Evolutionary conservation across 1,284 basidiomycete genomes (phyloP), one percentile per base, ranked within the genome.

Genomic region (Cryptococcus sp.): DNA sequence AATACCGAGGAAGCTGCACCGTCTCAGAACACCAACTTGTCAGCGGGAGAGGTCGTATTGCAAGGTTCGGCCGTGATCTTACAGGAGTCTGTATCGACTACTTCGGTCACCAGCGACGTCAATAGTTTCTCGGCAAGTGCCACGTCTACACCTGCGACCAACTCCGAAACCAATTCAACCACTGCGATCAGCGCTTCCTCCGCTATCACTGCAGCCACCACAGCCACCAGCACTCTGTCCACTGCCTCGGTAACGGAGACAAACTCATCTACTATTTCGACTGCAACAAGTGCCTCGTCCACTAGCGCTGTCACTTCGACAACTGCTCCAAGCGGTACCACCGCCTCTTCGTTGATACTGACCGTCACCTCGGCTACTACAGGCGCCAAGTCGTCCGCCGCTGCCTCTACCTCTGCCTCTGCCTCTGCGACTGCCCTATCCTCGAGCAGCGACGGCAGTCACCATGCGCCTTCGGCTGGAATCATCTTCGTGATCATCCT

Each of bases 401-500:
- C 60, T 15, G 15, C 38, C 6, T 54, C 59, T 11, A 54, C 34
- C 48, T n/a, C 57, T 15, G 34, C 61, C 17, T 37, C 52, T 39
- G 11, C 56, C 25, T 26, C 46, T 20, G 17, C 49, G 1, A 20
- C 48, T 20, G n/a, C 59, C 23, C 41, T 59, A 13, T 45, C 52
- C 3, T 17, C 48, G 19, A 44, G 49, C 19, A 43, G 22, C 46
- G 19, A 23, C 13, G 19, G 38, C n/a, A 20, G n/a, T n/a, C 52
- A 59, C 55, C 58, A 56, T 57, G 65, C 61, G 52, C 64, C 54
- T 40, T 66, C 66, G 0, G 59, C 64, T 7, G 55, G 57, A 3
- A 61, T 70, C 50, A 67, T 69, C 50, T 59, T 69, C 51, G 62
- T 71, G 23, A 54, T 65, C 45, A 58, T 71, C 50, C 58, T 71